Evolutionary conservation across 2,329 filamentous ascomycete genomes (phyloP).

Genomic region (Trichoderma aggressivum): DNA sequence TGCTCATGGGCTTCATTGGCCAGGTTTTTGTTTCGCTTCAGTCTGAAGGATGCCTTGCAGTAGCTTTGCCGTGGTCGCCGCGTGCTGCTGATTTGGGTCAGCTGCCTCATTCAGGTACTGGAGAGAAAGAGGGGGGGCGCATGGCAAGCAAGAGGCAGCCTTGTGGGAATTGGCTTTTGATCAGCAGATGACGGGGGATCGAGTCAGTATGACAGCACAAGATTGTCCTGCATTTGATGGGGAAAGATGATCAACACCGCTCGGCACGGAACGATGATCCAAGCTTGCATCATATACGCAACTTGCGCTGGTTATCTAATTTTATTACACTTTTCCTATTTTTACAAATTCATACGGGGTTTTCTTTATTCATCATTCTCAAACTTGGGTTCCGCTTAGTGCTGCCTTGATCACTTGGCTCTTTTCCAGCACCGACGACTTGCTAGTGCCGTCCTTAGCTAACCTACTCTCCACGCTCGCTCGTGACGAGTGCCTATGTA

Average conservation of each 20-base stretch:
- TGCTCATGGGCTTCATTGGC: background rate
- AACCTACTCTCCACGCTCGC: conserved; percentile 74
- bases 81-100: conserved; percentile 1
- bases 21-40: background rate
- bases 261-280: background rate
- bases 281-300: background rate
- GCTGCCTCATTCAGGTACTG: background rate
- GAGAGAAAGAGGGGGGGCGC: background rate
- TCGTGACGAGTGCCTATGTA: conserved; percentile 70
- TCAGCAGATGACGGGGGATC: background rate
- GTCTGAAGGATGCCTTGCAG: background rate
- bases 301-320: too few relatives aligned
- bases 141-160: background rate
- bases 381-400: conserved; percentile 1
- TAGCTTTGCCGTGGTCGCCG: background rate
- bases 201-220: background rate
- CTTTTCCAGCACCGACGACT: conserved; percentile 62
- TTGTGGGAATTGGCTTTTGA: background rate
- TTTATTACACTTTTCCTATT: background rate
- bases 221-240: background rate
- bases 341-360: background rate
- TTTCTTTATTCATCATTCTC: background rate
- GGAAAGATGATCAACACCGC: background rate
- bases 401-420: conserved; percentile 47
- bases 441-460: conserved; percentile 69